Base-by-base conservation (phyloP, 768 basidiomycete genomes). In the Guyanaporus albipodus region DNA sequence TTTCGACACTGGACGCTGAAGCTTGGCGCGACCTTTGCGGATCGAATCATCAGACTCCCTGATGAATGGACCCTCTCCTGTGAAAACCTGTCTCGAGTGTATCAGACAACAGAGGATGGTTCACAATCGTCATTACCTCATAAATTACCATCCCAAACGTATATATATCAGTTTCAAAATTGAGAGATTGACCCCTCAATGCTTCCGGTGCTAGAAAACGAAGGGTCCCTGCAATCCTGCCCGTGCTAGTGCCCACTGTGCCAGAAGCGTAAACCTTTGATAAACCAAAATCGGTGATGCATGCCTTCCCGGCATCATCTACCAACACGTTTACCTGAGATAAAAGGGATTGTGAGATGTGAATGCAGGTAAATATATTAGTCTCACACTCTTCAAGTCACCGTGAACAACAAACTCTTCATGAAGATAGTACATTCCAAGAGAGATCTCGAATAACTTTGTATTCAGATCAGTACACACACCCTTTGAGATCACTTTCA, bases 211-310 rank as follows among this genome's bases (percentile, higher is more conserved):
- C 64, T 55, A 68, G 63, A 56, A 60, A 69, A 11, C 63, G 56
- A 26, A 57, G 62, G 6, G 64, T 68, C 15, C 53, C 53, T 6
- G 63, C 56, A 6, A 55, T 52, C 12, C 41, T 49, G 19, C 49
- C 53, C 1, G 54, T 56, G 9, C 53, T 53, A n/a, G 54, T 52
- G 8, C 53, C 58, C 3, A 43, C 42, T 6, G 57, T 51, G 3
- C 47, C 44, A 1, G 46, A 31, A 28, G 57, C 54, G 10, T 55
- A 40, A 17, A 66, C 51, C 15, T 58, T 55, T 0, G 67, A 59
- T 7, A 70, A 52, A 19, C 69, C 69, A 42, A 70, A 70, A 42
- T 70, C 64, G 17, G 66, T 55, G 19, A 70, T 52, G 38, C 62
- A 51, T 6, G 64, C 67, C 17, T 66, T 57, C 11, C 53, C 53